Percentiles rank a stretch among this genome's conserved stretches.
Conservation (phyloP, 2,329 filamentous ascomycete genomes). For the Fusarium sp. region DNA sequence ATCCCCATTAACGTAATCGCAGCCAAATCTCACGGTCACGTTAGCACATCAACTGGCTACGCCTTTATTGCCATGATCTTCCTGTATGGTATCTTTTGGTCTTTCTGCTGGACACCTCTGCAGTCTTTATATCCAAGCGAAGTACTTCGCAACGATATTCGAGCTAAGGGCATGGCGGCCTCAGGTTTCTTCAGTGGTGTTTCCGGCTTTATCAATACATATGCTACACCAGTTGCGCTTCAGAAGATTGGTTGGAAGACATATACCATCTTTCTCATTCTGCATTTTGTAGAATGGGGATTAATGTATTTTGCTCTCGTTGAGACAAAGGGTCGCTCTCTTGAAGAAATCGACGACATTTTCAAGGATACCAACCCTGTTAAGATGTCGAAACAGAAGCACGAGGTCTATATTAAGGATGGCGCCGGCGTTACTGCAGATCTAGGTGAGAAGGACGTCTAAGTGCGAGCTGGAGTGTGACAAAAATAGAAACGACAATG, state of each 20-base stretch:
- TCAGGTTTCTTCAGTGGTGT: constrained; percentile 4
- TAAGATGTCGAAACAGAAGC: constrained; percentile 8
- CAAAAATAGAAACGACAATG: no score
- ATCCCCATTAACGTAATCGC: constrained; percentile 13
- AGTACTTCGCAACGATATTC: constrained; percentile 4
- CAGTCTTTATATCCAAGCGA: constrained; percentile 5
- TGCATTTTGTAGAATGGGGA: constrained; percentile 6
- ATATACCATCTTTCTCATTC: constrained; percentile 3
- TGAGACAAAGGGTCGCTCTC: constrained; percentile 8
- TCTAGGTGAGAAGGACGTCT: neutral
- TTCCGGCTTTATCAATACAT: constrained; percentile 8
- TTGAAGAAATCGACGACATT: constrained; percentile 3
- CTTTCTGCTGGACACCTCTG: constrained; percentile 13
- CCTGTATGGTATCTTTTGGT: constrained; percentile 5
- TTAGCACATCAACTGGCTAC: neutral
- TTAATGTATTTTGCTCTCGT: constrained; percentile 10
- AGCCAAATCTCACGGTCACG: neutral
- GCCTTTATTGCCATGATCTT: constrained; percentile 12
- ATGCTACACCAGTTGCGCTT: constrained; percentile 7
- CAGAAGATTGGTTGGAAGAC: constrained; percentile 8
- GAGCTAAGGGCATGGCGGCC: constrained; percentile 5
- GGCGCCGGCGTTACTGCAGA: constrained; percentile 4
- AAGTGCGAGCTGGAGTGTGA: no score
- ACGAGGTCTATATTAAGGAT: constrained; percentile 1
- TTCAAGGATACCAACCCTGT: neutral